Base-by-base conservation (phyloP, 805 yeast species). In the Brettanomyces sp. region DNA sequence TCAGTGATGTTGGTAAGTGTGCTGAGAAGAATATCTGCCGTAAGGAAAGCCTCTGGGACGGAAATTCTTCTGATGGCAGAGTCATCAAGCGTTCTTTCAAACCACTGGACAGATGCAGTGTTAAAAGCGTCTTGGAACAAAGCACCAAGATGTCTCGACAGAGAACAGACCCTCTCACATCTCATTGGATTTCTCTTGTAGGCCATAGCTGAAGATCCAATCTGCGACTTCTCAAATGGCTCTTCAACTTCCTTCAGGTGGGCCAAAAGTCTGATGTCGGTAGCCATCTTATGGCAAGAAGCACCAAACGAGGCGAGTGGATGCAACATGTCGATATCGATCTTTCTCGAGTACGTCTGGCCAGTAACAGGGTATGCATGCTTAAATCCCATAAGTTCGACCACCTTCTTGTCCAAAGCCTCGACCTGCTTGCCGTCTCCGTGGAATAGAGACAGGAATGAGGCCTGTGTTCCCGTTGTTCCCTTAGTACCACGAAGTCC, bases 121-220 rank as follows among this genome's bases (percentile, higher is more conserved):
- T 88, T 93, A 57, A 91, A 85, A 45, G 96, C 95, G 67, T 93
- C 98, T 62, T 76, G 88, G 70, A 84, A 85, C 56, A 89, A 72
- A 14, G 95, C 84, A 53, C 96, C 95, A 68, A 93, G 68, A 67
- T 91, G 98, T 73, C 99, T 86, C 21, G 98, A 80, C 55, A 93
- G 77, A n/a, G 99, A 93, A 72, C 99, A 93, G 49, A 93, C 97
- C 68, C 99, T 82, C 74, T 93, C 99, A 63, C 91, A 84, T 74
- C 99, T 85, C 99, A 93, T 93, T 68, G 99, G 99, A 72, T 93
- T 93, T 73, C 99, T 84, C 79, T 93, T 93, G 76, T 93, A 93
- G 30, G 99, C 99, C 99, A 93, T 93, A 39, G 99, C 99, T 46
- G 88, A 78, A 11, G 97, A 89, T 38, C 99, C 99, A 62, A 93